Conservation (phyloP, 2,329 filamentous ascomycete genomes). For the Helicocarpus griseus region DNA sequence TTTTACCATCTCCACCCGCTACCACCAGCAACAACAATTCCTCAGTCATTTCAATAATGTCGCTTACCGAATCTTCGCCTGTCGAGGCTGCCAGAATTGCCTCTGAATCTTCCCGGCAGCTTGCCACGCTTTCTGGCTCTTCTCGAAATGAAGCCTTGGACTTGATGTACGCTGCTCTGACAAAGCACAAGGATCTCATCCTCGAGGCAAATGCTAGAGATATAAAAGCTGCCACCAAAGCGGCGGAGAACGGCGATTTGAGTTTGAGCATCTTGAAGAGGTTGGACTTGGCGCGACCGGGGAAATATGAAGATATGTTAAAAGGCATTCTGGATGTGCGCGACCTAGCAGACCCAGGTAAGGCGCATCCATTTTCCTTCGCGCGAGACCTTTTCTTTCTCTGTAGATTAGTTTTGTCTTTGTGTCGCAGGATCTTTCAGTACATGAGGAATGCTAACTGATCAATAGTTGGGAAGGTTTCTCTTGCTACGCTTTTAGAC, state of each 20-base stretch:
- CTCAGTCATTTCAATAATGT: constrained; percentile 64
- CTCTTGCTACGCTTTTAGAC: constrained; percentile 74
- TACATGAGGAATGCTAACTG: constrained; percentile 10
- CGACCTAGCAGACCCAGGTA: constrained; percentile 74
- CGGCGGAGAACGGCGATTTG: constrained; percentile 64
- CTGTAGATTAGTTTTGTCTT: not conserved
- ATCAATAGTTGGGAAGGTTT: constrained; percentile 65
- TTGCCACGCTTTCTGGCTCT: constrained; percentile 66
- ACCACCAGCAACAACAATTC: too few species aligned
- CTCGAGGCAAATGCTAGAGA: constrained; percentile 80
- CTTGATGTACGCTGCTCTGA: constrained; percentile 69
- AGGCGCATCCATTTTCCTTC: constrained; percentile 21
- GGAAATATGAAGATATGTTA: constrained; percentile 97
- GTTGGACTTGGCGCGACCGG: constrained; percentile 72
- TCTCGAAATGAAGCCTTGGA: constrained; percentile 79
- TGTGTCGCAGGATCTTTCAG: not conserved
- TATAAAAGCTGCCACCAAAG: constrained; percentile 61
- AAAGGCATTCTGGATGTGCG: constrained; percentile 86
- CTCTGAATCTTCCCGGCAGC: constrained; percentile 68
- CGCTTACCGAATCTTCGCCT: constrained; percentile 75
- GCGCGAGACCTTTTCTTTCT: not conserved
- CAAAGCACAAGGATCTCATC: constrained; percentile 60
- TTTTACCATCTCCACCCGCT: too few species aligned
- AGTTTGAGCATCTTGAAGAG: constrained; percentile 78
- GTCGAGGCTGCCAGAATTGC: constrained; percentile 67